A percentile compares a stretch with the other conserved stretches of the same genome.
These are phyloP conservation scores for Alternaria incomplexa DNA, from an alignment of 2,329 filamentous ascomycete species.

Conservation along the genomic window DNA sequence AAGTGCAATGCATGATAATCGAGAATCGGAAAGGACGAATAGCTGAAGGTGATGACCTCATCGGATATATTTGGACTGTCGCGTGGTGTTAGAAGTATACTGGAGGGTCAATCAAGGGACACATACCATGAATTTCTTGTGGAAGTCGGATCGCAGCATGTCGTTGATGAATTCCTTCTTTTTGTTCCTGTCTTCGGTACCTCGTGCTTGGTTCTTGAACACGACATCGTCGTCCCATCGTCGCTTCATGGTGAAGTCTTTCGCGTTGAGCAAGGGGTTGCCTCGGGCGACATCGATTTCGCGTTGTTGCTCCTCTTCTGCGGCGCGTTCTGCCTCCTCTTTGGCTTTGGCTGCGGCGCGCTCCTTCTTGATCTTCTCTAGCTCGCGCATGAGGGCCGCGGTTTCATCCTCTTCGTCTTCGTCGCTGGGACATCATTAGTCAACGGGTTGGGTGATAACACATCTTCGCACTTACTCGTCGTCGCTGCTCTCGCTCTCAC, in stretches of 20 bases:
- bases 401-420: conserved; percentile 76
- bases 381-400: conserved; percentile 86
- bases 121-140: conserved; percentile 90
- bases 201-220: conserved; percentile 97
- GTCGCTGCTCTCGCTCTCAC: conserved; percentile 61
- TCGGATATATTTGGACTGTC: conserved; percentile 47
- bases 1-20: conserved; percentile 21
- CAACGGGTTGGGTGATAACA: neutral
- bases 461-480: conserved; percentile 56
- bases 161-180: conserved; percentile 99
- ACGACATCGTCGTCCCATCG: conserved; percentile 99
- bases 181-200: conserved; percentile 88
- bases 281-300: conserved; percentile 90
- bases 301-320: conserved; percentile 79
- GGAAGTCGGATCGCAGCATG: conserved; percentile 91
- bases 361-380: conserved; percentile 92
- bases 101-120: neutral
- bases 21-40: neutral
- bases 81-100: conserved; percentile 15
- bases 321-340: conserved; percentile 82
- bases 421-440: conserved; percentile 38
- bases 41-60: conserved; percentile 26
- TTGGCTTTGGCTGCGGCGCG: conserved; percentile 79
- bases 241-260: conserved; percentile 90
- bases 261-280: conserved; percentile 86